A percentile compares a stretch with the other conserved stretches of the same genome.
phyloP scores from a whole-genome alignment of 306 rosid species.

The Hylodesmum podocarpum region DNA sequence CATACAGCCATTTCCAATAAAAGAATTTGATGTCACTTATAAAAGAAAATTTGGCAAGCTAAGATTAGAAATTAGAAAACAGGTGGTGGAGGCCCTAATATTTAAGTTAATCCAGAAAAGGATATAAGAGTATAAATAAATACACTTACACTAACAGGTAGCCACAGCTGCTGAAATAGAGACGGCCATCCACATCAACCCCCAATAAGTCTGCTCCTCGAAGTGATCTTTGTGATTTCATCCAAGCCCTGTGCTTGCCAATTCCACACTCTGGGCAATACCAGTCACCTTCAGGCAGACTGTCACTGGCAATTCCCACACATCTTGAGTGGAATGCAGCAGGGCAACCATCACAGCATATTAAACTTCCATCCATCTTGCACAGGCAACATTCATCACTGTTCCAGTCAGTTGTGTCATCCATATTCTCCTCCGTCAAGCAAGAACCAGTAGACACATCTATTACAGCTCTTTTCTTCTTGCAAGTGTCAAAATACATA shows the following conservation, averaged over 20 bases:
- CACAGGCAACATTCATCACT: conserved; percentile 97
- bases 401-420: conserved; percentile 75
- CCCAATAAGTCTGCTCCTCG: conserved; percentile 93
- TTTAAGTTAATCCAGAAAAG: conserved; percentile 15
- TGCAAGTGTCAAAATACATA: conserved; percentile 51
- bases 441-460: conserved; percentile 56
- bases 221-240: conserved; percentile 67
- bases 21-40: neutral
- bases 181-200: conserved; percentile 80
- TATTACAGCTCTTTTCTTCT: conserved; percentile 59
- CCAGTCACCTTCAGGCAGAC: conserved; percentile 96
- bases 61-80: conserved; percentile 13
- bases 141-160: conserved; percentile 92
- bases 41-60: conserved; percentile 12
- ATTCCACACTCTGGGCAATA: conserved; percentile 97
- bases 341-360: conserved; percentile 99
- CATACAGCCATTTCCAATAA: neutral
- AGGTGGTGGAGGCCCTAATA: conserved; percentile 12
- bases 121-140: conserved; percentile 19
- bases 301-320: conserved; percentile 70
- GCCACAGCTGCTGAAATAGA: conserved; percentile 74
- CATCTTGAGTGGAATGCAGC: conserved; percentile 97
- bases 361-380: conserved; percentile 95
- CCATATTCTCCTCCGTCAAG: conserved; percentile 57
- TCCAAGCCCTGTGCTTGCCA: conserved; percentile 57